A percentile compares a stretch with the other conserved stretches of the same genome.
Conservation (phyloP, 2,329 filamentous ascomycete genomes). For the Arthrobotrys sphaeroides region DNA sequence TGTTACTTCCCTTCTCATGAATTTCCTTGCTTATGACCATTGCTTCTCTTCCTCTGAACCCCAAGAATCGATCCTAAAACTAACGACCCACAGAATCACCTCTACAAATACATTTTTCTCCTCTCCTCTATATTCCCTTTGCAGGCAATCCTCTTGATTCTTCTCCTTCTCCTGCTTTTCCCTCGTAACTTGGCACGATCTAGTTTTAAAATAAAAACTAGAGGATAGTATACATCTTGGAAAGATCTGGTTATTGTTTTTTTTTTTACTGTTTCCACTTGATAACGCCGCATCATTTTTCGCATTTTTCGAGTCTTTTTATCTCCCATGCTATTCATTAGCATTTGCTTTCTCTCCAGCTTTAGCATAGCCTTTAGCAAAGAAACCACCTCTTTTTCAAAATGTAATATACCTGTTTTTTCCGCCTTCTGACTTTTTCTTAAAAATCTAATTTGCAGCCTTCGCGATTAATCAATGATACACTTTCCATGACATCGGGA, state of each 20-base stretch:
- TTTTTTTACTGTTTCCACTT: background rate
- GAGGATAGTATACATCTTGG: conserved; percentile 1
- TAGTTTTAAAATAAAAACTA: background rate
- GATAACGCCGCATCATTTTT: background rate
- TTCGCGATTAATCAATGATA: background rate
- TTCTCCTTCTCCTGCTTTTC: background rate
- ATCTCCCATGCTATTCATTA: background rate
- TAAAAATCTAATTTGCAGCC: background rate
- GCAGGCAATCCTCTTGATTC: background rate
- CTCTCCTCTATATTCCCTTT: background rate
- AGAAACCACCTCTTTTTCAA: background rate
- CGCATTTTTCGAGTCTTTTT: background rate
- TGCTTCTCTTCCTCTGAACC: background rate
- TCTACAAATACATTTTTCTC: background rate
- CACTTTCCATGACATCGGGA: background rate
- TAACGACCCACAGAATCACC: background rate
- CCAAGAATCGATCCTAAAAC: background rate
- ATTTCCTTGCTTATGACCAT: conserved; percentile 2
- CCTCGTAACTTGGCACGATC: no score
- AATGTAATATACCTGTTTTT: conserved; percentile 11
- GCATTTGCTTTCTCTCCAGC: background rate
- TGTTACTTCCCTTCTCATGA: background rate
- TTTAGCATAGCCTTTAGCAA: conserved; percentile 21
- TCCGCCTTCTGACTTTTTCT: background rate
- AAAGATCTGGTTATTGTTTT: background rate